Base-by-base conservation (phyloP, 2,329 filamentous ascomycete species). In the Pseudocercospora vitis region DNA sequence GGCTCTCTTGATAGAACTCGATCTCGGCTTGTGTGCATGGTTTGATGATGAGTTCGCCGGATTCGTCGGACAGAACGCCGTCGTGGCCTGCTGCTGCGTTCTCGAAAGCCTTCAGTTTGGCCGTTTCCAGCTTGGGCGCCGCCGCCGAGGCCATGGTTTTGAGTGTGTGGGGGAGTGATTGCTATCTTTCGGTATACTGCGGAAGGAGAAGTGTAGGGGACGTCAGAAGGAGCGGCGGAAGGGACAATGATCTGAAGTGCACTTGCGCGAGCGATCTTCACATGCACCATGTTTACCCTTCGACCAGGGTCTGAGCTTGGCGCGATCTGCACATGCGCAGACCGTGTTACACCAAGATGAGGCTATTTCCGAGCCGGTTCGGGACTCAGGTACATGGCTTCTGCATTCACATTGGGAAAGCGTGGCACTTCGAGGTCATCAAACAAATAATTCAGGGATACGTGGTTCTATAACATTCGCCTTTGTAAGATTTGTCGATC, bases 11-110 rank as follows among this genome's bases (percentile, higher is more conserved):
- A 78, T 99, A 99, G 72, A 99, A 99, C 39, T 84, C 80, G 64
- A 97, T 84, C 74, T 99, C 94, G 59, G 85, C 80, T 58, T 84
- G 75, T 0, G 89, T 95, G 72, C 92, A 97, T 14, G 94, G 94
- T 74, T 99, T 99, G 69, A 96, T 89, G 70, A 99, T 88, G 28
- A 97, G 78, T 59, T 87, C 83, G 69, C 94, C 94, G 49, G 89
- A 84, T 51, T 81, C 78, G 67, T 95, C 90, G 68, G 87, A 91
- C 65, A 95, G 82, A 42, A 95, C 92, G 60, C 94, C 94, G 63
- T 95, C 91, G 74, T 95, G 89, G 73, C 89, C 89, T 58, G 89
- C 89, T 58, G 91, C 89, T 47, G 87, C 88, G 67, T 89, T 80
- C 64, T 83, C 82, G 73, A 87, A 94, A 50, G 84, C 79, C 61